Conservation (phyloP, 1,284 basidiomycete species). For the Leccinum griseonigrum region DNA sequence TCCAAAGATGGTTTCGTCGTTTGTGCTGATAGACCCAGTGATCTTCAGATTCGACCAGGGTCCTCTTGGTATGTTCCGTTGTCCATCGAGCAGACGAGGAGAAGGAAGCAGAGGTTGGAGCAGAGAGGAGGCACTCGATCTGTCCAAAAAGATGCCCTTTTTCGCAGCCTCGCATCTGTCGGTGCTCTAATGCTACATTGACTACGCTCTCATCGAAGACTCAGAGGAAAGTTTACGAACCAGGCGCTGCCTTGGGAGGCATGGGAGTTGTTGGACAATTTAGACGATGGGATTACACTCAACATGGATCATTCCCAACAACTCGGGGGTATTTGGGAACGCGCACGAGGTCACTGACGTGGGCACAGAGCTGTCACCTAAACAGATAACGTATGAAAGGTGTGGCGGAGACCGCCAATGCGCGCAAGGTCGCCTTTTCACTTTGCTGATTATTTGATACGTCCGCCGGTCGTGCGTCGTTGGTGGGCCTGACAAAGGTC, state of each 20-base stretch:
- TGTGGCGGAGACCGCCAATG: slow-evolving; percentile 63
- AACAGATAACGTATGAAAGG: slow-evolving; percentile 40
- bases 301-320: slow-evolving; percentile 58
- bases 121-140: slow-evolving; percentile 60
- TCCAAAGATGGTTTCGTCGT: slow-evolving; percentile 68
- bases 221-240: slow-evolving; percentile 49
- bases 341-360: not conserved
- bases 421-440: slow-evolving; percentile 55
- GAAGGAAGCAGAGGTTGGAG: slow-evolving; percentile 3
- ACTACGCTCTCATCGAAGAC: slow-evolving; percentile 52
- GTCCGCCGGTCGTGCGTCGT: slow-evolving; percentile 3
- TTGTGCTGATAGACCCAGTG: slow-evolving; percentile 83
- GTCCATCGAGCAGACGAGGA: not conserved
- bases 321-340: slow-evolving; percentile 29
- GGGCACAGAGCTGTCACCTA: slow-evolving; percentile 35
- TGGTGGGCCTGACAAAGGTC: slow-evolving; percentile 31
- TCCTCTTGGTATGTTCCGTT: slow-evolving; percentile 45
- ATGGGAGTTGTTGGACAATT: slow-evolving; percentile 40
- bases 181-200: slow-evolving; percentile 66
- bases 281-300: slow-evolving; percentile 50
- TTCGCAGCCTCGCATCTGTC: slow-evolving; percentile 73
- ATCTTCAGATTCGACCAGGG: slow-evolving; percentile 37
- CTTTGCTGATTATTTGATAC: slow-evolving; percentile 58
- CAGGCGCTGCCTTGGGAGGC: slow-evolving; percentile 40
- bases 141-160: slow-evolving; percentile 61